phyloP scores from a whole-genome alignment of 2,329 filamentous ascomycete species.

The Geosmithia morbida region DNA sequence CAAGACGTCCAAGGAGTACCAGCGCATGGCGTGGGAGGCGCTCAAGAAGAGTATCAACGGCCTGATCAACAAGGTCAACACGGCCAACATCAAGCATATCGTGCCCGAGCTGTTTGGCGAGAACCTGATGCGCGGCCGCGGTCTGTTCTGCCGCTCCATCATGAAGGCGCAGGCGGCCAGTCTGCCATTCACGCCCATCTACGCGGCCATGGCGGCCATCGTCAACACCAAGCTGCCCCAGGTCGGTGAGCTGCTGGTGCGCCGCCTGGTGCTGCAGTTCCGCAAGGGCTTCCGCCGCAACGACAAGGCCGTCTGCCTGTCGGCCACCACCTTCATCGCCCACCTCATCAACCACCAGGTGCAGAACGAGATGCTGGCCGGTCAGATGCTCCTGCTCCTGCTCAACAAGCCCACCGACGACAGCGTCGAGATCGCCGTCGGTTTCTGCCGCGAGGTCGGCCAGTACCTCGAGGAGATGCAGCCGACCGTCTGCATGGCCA shows the following conservation, averaged over 20 bases:
- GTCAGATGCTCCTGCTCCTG: conserved; percentile 82
- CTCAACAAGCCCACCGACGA: conserved; percentile 94
- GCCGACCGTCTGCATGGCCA: conserved; percentile 67
- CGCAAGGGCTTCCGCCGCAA: conserved; percentile 92
- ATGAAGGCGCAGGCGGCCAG: conserved; percentile 98
- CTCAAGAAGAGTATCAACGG: conserved; percentile 98
- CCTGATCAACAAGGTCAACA: conserved; percentile 97
- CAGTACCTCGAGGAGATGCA: conserved; percentile 95
- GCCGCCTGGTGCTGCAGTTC: conserved; percentile 79
- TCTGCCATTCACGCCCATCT: conserved; percentile 91
- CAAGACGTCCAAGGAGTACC: conserved; percentile 91
- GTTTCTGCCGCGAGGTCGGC: conserved; percentile 82
- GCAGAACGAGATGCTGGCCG: conserved; percentile 81
- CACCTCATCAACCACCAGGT: conserved; percentile 96
- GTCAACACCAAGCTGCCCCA: conserved; percentile 96
- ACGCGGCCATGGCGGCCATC: conserved; percentile 88
- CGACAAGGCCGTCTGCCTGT: conserved; percentile 90
- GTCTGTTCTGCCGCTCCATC: conserved; percentile 86
- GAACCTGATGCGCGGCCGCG: conserved; percentile 81
- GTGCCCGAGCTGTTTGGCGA: conserved; percentile 92
- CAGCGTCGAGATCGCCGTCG: conserved; percentile 93
- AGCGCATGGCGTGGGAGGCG: conserved; percentile 98
- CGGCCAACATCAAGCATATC: conserved; percentile 94
- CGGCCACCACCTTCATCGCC: conserved; percentile 86
- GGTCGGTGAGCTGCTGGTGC: conserved; percentile 81